Conservation (phyloP, 352 stramenopile genomes). For the Achlya hypogyna region DNA sequence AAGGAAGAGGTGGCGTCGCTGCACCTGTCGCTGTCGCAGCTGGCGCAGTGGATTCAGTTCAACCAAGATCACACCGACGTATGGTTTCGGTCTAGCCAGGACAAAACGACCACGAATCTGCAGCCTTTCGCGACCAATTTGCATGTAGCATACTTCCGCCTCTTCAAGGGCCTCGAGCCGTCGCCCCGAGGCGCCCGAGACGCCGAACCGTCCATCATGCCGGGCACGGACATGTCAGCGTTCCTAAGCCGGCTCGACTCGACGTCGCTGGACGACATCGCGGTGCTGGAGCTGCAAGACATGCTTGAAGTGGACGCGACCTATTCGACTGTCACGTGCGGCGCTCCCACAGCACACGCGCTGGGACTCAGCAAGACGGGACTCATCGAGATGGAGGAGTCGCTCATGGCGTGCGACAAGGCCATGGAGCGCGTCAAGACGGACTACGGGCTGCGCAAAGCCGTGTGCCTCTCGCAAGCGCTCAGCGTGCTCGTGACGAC, state of each 20-base stretch:
- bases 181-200: not conserved
- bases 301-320: constrained; percentile 23
- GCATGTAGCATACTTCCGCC: constrained; percentile 77
- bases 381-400: constrained; percentile 72
- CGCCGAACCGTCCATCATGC: constrained; percentile 3
- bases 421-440: constrained; percentile 35
- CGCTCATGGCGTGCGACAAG: constrained; percentile 67
- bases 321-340: constrained; percentile 67
- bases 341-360: constrained; percentile 67
- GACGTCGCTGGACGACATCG: constrained; percentile 12
- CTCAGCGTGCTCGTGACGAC: constrained; percentile 72
- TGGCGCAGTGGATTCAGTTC: not conserved
- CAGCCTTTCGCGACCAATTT: constrained; percentile 76
- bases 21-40: not conserved
- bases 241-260: not conserved
- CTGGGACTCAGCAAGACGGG: constrained; percentile 68
- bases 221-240: not conserved
- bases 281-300: constrained; percentile 5
- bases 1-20: not conserved
- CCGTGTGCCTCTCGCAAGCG: constrained; percentile 70
- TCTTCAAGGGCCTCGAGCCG: constrained; percentile 23
- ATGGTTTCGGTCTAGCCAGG: constrained; percentile 67
- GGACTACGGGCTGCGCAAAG: constrained; percentile 80
- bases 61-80: not conserved
- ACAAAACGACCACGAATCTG: constrained; percentile 73